Evolutionary conservation across 148 eudicot genomes (phyloP).

Genomic region (Camellia japonica): DNA sequence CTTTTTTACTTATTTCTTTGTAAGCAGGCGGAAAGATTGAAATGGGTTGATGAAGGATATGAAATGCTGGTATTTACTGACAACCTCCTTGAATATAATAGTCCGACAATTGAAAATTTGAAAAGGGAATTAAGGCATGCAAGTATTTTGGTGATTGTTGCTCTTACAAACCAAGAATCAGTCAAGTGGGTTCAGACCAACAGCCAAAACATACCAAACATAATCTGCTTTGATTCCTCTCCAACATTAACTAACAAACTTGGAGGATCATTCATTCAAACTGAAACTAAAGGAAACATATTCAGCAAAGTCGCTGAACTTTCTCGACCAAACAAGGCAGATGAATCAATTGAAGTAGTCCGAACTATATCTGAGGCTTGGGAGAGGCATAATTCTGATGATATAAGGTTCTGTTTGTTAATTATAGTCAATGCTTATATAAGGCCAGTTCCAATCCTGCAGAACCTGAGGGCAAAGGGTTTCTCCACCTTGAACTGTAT

Average conservation of each 20-base stretch:
- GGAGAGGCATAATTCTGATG: slow-evolving; percentile 87
- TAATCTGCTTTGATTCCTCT: slow-evolving; percentile 80
- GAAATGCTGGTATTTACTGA: slow-evolving; percentile 76
- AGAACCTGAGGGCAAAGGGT: slow-evolving; percentile 87
- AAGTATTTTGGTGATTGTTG: slow-evolving; percentile 64
- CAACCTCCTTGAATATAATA: slow-evolving; percentile 23
- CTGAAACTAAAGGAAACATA: slow-evolving; percentile 30
- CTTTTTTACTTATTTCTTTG: background rate
- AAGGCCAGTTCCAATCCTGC: slow-evolving; percentile 63
- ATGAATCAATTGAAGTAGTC: slow-evolving; percentile 44
- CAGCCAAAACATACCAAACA: slow-evolving; percentile 50
- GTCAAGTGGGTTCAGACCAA: slow-evolving; percentile 52
- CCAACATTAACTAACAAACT: slow-evolving; percentile 65
- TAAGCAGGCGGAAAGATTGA: slow-evolving; percentile 67
- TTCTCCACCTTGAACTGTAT: slow-evolving; percentile 82
- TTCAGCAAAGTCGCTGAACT: slow-evolving; percentile 38
- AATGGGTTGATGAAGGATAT: slow-evolving; percentile 81
- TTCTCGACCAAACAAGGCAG: slow-evolving; percentile 29
- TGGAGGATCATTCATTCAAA: slow-evolving; percentile 48
- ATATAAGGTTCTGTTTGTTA: slow-evolving; percentile 80
- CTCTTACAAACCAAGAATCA: slow-evolving; percentile 61
- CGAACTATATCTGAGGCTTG: slow-evolving; percentile 70
- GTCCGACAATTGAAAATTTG: slow-evolving; percentile 26
- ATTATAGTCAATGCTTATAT: slow-evolving; percentile 82
- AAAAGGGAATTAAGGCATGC: slow-evolving; percentile 41